Percentiles rank a stretch among this genome's conserved stretches.
phyloP scores from a whole-genome alignment of 2,329 filamentous ascomycete species.

The Penicillium sp. region DNA sequence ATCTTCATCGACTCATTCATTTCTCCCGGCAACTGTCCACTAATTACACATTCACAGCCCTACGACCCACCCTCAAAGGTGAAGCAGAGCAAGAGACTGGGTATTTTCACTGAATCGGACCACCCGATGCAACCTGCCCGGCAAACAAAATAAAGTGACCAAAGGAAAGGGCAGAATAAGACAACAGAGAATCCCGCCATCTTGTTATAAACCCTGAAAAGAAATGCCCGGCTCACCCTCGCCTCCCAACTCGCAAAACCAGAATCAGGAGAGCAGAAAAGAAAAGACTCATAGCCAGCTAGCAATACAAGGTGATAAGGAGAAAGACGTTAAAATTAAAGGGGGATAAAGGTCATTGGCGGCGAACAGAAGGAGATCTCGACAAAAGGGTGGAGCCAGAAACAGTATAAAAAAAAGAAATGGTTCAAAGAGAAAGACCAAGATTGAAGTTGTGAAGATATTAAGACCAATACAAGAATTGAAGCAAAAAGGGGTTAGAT shows the following conservation, averaged over 20 bases:
- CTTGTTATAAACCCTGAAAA: background rate
- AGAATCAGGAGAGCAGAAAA: conserved; percentile 21
- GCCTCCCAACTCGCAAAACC: conserved; percentile 5
- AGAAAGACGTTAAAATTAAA: conserved; percentile 29
- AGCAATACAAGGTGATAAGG: conserved; percentile 41
- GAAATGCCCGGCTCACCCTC: conserved; percentile 11
- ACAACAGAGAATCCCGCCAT: conserved; percentile 12
- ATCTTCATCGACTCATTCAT: conserved; percentile 24
- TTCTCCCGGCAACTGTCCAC: conserved; percentile 15
- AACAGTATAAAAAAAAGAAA: conserved; percentile 23
- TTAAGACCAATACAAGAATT: conserved; percentile 37
- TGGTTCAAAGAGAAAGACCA: conserved; percentile 20
- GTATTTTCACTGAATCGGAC: conserved; percentile 17
- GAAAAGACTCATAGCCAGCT: conserved; percentile 37
- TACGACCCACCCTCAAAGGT: background rate
- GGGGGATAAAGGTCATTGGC: conserved; percentile 30
- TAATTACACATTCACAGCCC: conserved; percentile 23
- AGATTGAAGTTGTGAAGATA: conserved; percentile 22
- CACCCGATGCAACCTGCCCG: conserved; percentile 19
- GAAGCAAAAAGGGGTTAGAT: conserved; percentile 21
- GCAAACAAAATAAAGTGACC: conserved; percentile 12
- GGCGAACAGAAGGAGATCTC: conserved; percentile 26
- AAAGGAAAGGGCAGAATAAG: conserved; percentile 15
- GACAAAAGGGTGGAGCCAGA: conserved; percentile 22
- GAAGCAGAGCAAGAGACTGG: conserved; percentile 5